A percentile compares a stretch with the other conserved stretches of the same genome.
Evolutionary conservation across 2,329 filamentous ascomycete genomes (phyloP).

Genomic region (Chaetomiaceae sp.): DNA sequence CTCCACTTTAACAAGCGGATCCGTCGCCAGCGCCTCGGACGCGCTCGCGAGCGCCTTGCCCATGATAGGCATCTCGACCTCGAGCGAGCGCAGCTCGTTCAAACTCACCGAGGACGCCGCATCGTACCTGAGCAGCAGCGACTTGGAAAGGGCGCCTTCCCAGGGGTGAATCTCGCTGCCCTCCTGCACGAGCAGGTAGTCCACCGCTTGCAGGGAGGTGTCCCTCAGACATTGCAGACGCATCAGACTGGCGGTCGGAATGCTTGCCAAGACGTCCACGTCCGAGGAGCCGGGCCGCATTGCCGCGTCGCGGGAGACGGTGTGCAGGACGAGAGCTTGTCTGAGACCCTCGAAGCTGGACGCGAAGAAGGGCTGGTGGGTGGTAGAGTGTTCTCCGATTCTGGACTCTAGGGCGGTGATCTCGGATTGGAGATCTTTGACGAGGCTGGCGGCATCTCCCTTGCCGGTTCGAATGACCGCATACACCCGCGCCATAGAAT

Average conservation of each 20-base stretch:
- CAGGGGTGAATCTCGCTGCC: slow-evolving; percentile 39
- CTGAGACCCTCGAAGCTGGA: slow-evolving; percentile 54
- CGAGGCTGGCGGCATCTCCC: slow-evolving; percentile 42
- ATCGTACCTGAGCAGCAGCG: slow-evolving; percentile 53
- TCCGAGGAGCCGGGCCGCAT: slow-evolving; percentile 33
- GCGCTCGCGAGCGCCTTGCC: slow-evolving; percentile 51
- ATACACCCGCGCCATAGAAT: slow-evolving; percentile 53
- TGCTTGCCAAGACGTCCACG: slow-evolving; percentile 46
- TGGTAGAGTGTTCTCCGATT: slow-evolving; percentile 39
- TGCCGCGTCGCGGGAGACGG: slow-evolving; percentile 23
- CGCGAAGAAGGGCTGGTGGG: slow-evolving; percentile 47
- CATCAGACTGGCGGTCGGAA: slow-evolving; percentile 42
- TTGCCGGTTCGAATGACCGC: slow-evolving; percentile 47
- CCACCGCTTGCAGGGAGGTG: slow-evolving; percentile 43
- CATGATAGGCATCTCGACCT: slow-evolving; percentile 60
- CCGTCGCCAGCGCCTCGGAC: slow-evolving; percentile 44
- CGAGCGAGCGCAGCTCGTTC: slow-evolving; percentile 57
- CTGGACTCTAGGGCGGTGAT: slow-evolving; percentile 48
- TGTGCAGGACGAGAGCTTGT: slow-evolving; percentile 46
- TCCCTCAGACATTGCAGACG: slow-evolving; percentile 39
- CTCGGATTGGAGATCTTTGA: slow-evolving; percentile 47
- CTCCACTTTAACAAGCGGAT: slow-evolving; percentile 48
- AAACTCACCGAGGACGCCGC: slow-evolving; percentile 51
- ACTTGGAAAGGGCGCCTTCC: slow-evolving; percentile 44
- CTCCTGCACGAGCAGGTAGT: slow-evolving; percentile 38